Evolutionary conservation across 2,329 filamentous ascomycete genomes (phyloP).

Genomic region (Pseudopyrenochaeta lycopersici): DNA sequence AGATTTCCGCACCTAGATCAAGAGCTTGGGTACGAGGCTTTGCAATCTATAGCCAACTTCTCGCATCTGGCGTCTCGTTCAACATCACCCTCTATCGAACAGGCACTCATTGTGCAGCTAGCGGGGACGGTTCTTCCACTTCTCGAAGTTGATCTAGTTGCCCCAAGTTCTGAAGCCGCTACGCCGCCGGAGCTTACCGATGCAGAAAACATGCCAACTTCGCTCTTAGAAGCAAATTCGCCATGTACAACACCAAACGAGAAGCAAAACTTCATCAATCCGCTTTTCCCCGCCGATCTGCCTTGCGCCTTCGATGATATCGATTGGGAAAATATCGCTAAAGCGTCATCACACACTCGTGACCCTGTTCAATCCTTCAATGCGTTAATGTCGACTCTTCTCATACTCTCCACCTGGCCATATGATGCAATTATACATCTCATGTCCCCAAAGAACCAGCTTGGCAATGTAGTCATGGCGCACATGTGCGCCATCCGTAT

Average conservation of each 20-base stretch:
- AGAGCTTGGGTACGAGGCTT: constrained; percentile 12
- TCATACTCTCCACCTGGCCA: constrained; percentile 29
- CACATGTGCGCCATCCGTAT: constrained; percentile 26
- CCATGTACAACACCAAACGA: background rate
- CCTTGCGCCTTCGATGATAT: constrained; percentile 7
- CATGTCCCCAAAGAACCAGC: constrained; percentile 17
- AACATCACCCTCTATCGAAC: constrained; percentile 16
- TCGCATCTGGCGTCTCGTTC: constrained; percentile 2
- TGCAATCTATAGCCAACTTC: constrained; percentile 19
- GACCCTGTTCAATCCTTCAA: constrained; percentile 17
- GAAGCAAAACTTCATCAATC: constrained; percentile 9
- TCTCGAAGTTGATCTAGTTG: constrained; percentile 4
- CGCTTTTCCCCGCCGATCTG: constrained; percentile 8
- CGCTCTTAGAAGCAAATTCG: background rate
- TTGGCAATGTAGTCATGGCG: constrained; percentile 25
- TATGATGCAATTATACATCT: constrained; percentile 23
- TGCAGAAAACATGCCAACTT: background rate
- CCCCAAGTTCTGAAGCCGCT: background rate
- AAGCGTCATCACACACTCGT: constrained; percentile 5
- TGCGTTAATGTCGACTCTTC: constrained; percentile 21
- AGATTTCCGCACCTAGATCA: constrained; percentile 21
- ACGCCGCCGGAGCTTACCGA: background rate
- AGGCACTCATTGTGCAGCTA: constrained; percentile 18
- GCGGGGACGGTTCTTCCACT: constrained; percentile 18
- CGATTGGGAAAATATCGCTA: constrained; percentile 13